phyloP scores from a whole-genome alignment of 2,329 filamentous ascomycete species.

The Aspergillus ustus region DNA sequence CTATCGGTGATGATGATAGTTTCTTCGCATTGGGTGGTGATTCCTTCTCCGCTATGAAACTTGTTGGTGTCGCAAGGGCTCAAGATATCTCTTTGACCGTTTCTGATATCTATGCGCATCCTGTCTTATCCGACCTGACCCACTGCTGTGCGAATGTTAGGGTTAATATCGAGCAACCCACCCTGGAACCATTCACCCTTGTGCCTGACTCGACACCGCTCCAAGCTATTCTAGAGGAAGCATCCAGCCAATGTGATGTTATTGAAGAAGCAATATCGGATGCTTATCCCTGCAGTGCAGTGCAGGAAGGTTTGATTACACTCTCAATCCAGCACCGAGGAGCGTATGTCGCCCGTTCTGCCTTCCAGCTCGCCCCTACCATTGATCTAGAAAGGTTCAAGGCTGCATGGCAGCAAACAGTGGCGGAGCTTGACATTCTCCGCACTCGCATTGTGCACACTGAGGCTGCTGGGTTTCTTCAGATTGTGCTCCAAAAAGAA shows the following conservation, averaged over 20 bases:
- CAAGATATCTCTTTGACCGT: constrained; percentile 48
- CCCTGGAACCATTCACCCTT: constrained; percentile 34
- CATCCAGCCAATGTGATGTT: constrained; percentile 38
- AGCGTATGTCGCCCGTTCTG: constrained; percentile 54
- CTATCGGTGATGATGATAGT: constrained; percentile 49
- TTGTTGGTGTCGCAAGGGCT: constrained; percentile 48
- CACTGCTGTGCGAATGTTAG: constrained; percentile 28
- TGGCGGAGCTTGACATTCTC: constrained; percentile 53
- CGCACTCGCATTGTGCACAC: constrained; percentile 54
- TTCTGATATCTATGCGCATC: constrained; percentile 50
- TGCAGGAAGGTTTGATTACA: constrained; percentile 53
- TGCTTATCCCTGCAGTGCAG: constrained; percentile 50
- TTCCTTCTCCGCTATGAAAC: constrained; percentile 53
- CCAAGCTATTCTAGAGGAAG: constrained; percentile 32
- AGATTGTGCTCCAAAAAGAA: constrained; percentile 45
- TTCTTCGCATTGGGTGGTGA: constrained; percentile 55
- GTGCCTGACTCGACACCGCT: constrained; percentile 27
- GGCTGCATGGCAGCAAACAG: constrained; percentile 51
- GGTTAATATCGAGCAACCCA: neutral
- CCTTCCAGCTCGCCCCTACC: constrained; percentile 44
- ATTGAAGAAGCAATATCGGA: constrained; percentile 38
- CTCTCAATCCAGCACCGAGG: constrained; percentile 53
- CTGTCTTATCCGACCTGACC: constrained; percentile 51
- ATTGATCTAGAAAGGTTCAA: constrained; percentile 51
- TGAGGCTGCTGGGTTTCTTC: constrained; percentile 41